phyloP scores from a whole-genome alignment of 345 rosid genomes.

The Lumnitzera racemosa region DNA sequence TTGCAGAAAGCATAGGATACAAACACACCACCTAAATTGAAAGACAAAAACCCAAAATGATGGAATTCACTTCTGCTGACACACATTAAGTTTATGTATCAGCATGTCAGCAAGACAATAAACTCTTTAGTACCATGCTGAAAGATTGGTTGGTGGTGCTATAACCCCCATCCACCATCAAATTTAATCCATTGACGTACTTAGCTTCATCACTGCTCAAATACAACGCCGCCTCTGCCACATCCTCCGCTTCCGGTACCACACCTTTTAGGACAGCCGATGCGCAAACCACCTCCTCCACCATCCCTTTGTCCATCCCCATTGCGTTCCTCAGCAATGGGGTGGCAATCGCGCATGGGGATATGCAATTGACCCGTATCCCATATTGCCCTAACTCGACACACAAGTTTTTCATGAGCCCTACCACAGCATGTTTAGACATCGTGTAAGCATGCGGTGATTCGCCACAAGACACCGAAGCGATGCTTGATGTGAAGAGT shows the following conservation, averaged over 20 bases:
- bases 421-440: conserved; percentile 42
- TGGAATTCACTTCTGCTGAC: too few species aligned
- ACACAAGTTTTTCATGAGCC: conserved; percentile 35
- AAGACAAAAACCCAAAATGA: too few species aligned
- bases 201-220: conserved; percentile 32
- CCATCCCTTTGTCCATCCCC: conserved; percentile 13
- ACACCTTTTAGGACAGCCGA: conserved; percentile 31
- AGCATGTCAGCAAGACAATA: neutral
- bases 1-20: too few species aligned
- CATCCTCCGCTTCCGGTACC: conserved; percentile 19
- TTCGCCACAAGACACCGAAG: conserved; percentile 20
- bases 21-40: too few species aligned
- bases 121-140: conserved; percentile 8
- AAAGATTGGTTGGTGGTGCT: conserved; percentile 26
- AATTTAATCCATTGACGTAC: conserved; percentile 33
- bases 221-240: conserved; percentile 35
- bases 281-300: conserved; percentile 18
- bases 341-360: conserved; percentile 27
- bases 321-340: conserved; percentile 20
- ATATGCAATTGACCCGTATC: conserved; percentile 30
- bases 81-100: too few species aligned
- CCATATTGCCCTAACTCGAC: conserved; percentile 37
- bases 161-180: conserved; percentile 41
- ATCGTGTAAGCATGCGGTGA: conserved; percentile 25
- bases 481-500: conserved; percentile 32